phyloP scores from a whole-genome alignment of 345 rosid species.

The Citrus glauca region DNA sequence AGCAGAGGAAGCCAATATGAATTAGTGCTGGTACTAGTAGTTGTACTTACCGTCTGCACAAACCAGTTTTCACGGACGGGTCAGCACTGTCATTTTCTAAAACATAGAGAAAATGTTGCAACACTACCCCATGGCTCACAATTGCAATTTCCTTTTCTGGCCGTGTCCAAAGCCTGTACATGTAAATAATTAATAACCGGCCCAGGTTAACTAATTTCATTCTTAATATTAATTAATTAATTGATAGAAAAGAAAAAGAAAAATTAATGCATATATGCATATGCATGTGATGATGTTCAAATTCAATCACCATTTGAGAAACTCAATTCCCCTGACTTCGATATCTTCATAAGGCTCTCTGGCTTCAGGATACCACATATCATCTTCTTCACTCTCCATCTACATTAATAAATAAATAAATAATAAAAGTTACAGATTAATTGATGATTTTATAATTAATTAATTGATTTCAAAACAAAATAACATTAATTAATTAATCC shows the following conservation, averaged over 20 bases:
- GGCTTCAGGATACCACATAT: constrained; percentile 43
- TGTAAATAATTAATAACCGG: neutral
- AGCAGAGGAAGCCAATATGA: neutral
- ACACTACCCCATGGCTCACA: constrained; percentile 14
- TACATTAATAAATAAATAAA: neutral
- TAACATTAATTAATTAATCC: no score
- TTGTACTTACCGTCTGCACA: neutral
- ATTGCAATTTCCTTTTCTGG: neutral
- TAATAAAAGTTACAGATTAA: no score
- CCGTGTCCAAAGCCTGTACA: constrained; percentile 4
- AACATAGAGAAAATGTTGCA: constrained; percentile 1
- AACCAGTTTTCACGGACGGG: neutral
- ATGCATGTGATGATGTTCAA: neutral
- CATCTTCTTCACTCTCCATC: constrained; percentile 74
- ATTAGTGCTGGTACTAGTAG: neutral
- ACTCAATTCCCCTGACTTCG: constrained; percentile 50
- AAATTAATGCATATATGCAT: no score
- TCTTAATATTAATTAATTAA: neutral
- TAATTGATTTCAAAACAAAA: no score
- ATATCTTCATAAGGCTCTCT: constrained; percentile 54
- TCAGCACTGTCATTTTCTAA: neutral
- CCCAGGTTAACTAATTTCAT: neutral
- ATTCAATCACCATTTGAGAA: constrained; percentile 45
- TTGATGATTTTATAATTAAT: no score
- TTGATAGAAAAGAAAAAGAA: no score